These are phyloP conservation scores for Rubia yunnanensis DNA, from an alignment of 257 asterid species.

Conservation along the genomic window DNA sequence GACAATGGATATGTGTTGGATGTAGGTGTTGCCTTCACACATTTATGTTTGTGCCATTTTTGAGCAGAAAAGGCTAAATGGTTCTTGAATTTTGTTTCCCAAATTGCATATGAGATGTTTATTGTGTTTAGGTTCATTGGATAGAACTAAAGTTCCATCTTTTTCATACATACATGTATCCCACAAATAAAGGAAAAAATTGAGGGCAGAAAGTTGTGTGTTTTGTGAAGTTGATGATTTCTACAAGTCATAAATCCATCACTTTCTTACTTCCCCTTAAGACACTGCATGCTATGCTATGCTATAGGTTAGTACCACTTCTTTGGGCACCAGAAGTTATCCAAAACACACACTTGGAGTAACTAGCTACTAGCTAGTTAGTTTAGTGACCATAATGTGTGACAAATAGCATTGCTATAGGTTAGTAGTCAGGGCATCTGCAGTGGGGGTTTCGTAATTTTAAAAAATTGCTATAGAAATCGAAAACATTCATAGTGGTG, in stretches of 20 bases:
- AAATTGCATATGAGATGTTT: constrained; percentile 11
- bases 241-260: not conserved
- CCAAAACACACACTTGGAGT: not conserved
- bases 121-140: constrained; percentile 10
- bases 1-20: constrained; percentile 33
- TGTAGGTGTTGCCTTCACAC: constrained; percentile 32
- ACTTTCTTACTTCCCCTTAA: not conserved
- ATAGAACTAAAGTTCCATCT: not conserved
- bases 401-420: not conserved
- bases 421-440: too few relatives aligned
- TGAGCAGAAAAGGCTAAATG: constrained; percentile 20
- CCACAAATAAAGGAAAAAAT: not conserved
- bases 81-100: constrained; percentile 19
- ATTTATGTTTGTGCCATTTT: constrained; percentile 4
- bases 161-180: not conserved
- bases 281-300: not conserved
- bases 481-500: too few relatives aligned
- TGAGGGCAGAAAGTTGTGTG: not conserved
- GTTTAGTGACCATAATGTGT: not conserved
- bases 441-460: too few relatives aligned
- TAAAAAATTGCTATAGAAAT: too few relatives aligned
- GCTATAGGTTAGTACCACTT: not conserved
- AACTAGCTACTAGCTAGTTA: not conserved
- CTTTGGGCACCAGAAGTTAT: not conserved
- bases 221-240: not conserved